Conservation (phyloP, 1,139 yeast genomes). For the Candida sanyaensis region DNA sequence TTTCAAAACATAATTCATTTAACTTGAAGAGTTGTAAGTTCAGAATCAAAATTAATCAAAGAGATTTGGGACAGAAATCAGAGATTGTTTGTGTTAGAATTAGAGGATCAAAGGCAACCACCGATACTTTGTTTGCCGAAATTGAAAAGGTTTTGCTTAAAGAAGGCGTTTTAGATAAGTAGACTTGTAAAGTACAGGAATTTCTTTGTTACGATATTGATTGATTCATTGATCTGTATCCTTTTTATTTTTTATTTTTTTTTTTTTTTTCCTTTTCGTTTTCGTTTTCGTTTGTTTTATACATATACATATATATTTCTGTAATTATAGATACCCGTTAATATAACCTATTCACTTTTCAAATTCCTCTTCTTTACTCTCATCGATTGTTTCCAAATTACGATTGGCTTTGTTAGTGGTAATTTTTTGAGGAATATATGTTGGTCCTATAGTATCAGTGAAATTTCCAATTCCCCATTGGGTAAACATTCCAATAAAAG, state of each 20-base stretch:
- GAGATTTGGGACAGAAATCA: conserved; percentile 44
- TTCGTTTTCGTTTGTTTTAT: not conserved
- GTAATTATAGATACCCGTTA: not conserved
- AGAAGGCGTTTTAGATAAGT: conserved; percentile 45
- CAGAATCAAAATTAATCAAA: conserved; percentile 50
- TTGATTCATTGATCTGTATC: not conserved
- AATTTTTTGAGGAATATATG: conserved; percentile 22
- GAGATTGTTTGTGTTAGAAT: conserved; percentile 49
- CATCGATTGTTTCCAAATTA: conserved; percentile 6
- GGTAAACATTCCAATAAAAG: conserved; percentile 60
- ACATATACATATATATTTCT: not conserved
- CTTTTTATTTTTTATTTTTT: not conserved
- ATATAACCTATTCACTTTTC: not conserved
- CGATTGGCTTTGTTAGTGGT: not conserved
- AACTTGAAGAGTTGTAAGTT: conserved; percentile 67
- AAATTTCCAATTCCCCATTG: conserved; percentile 62
- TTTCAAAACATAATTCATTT: conserved; percentile 61
- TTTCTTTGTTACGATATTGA: not conserved
- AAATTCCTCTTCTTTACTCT: conserved; percentile 6
- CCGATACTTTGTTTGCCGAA: conserved; percentile 47
- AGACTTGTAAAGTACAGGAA: conserved; percentile 7
- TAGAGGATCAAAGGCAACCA: conserved; percentile 45
- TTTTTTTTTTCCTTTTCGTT: no score
- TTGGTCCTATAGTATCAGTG: conserved; percentile 58
- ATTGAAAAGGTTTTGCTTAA: conserved; percentile 48